A percentile compares a stretch with the other conserved stretches of the same genome.
phyloP scores from a whole-genome alignment of 2,329 filamentous ascomycete species.

The Didymella keratinophila region DNA sequence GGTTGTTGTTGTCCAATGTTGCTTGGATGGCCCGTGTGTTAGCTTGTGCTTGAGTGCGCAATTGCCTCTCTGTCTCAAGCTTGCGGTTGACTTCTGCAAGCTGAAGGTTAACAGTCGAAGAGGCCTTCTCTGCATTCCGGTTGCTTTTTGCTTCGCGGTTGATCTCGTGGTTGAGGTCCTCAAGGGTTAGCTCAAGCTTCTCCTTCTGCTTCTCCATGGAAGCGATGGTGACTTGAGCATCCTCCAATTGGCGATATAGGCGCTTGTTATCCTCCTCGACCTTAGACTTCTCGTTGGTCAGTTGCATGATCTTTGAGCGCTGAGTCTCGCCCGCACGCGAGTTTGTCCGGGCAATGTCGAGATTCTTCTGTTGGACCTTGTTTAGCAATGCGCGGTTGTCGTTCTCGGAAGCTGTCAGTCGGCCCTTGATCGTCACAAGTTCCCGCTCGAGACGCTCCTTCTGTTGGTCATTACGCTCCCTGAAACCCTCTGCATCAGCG shows the following conservation, averaged over 20 bases:
- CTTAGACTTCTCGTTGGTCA: slow-evolving; percentile 84
- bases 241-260: slow-evolving; percentile 83
- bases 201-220: slow-evolving; percentile 93
- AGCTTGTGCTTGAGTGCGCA: slow-evolving; percentile 83
- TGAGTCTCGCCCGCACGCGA: slow-evolving; percentile 86
- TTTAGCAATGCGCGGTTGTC: slow-evolving; percentile 95
- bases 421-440: slow-evolving; percentile 87
- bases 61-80: slow-evolving; percentile 87
- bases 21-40: slow-evolving; percentile 83
- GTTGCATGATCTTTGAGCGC: slow-evolving; percentile 74
- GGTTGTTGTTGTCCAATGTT: slow-evolving; percentile 79
- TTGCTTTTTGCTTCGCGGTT: slow-evolving; percentile 88
- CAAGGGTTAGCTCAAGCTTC: slow-evolving; percentile 84
- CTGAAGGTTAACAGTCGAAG: slow-evolving; percentile 80
- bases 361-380: slow-evolving; percentile 95
- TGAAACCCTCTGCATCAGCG: slow-evolving; percentile 86
- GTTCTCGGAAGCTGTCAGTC: slow-evolving; percentile 90
- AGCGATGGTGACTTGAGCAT: slow-evolving; percentile 81
- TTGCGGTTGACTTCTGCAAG: slow-evolving; percentile 88
- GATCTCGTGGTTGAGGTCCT: slow-evolving; percentile 92
- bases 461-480: slow-evolving; percentile 87
- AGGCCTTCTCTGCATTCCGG: slow-evolving; percentile 87
- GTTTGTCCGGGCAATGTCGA: slow-evolving; percentile 91
- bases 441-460: slow-evolving; percentile 94
- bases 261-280: slow-evolving; percentile 83